Conservation (phyloP, 257 asterid species). For the Fraxinus quadrangulata region DNA sequence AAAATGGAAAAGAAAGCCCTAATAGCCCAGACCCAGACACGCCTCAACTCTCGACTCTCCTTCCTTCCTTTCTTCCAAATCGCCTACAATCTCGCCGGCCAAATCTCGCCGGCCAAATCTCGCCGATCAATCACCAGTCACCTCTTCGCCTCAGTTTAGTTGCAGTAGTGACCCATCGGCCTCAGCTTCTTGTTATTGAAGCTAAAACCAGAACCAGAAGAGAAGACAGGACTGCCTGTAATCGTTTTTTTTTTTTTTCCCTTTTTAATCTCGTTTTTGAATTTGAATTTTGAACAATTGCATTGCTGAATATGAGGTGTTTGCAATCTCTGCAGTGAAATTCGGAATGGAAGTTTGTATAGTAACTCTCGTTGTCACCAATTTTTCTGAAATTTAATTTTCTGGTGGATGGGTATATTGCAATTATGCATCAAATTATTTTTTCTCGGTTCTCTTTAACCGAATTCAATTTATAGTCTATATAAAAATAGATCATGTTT, state of each 20-base stretch:
- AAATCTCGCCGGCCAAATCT: no score
- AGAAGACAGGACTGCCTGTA: constrained; percentile 75
- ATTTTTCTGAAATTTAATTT: constrained; percentile 25
- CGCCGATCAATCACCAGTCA: no score
- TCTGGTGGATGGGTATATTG: no score
- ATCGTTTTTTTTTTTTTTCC: constrained; percentile 14
- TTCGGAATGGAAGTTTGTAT: constrained; percentile 8
- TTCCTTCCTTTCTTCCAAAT: no score
- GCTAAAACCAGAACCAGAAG: constrained; percentile 59
- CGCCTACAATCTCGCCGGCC: no score
- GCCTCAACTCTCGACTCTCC: no score
- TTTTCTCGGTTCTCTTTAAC: no score
- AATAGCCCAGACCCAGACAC: no score
- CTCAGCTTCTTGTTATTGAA: constrained; percentile 46
- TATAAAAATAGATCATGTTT: neutral
- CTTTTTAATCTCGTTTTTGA: no score
- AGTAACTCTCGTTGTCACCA: neutral
- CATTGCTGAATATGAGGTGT: neutral
- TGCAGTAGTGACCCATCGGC: constrained; percentile 23
- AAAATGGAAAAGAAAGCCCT: no score
- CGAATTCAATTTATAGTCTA: neutral
- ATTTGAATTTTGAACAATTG: constrained; percentile 20
- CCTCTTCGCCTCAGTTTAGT: constrained; percentile 35
- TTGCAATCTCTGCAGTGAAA: constrained; percentile 13
- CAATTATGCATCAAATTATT: no score